phyloP scores from a whole-genome alignment of 2,329 filamentous ascomycete genomes.

The Cryphonectria radicalis region DNA sequence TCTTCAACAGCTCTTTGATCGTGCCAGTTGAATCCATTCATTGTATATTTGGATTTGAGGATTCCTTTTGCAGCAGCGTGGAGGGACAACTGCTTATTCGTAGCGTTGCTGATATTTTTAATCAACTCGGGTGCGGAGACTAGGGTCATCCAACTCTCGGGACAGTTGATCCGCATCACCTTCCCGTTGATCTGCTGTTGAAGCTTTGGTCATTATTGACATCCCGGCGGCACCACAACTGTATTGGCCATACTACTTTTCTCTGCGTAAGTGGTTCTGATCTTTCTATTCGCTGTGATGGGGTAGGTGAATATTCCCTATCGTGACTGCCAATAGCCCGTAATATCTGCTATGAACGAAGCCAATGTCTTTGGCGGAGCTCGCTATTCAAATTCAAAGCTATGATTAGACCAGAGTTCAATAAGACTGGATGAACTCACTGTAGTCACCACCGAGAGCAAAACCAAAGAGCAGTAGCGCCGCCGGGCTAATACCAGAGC shows the following conservation, averaged over 20 bases:
- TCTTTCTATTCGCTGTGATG: neutral
- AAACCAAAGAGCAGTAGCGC: neutral
- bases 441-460: neutral
- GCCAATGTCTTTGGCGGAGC: neutral
- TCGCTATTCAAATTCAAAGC: neutral
- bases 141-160: neutral
- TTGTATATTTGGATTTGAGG: slow-evolving; percentile 2
- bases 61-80: neutral
- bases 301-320: neutral
- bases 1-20: neutral
- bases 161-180: neutral
- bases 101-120: neutral
- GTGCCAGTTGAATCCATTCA: neutral
- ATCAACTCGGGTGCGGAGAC: neutral
- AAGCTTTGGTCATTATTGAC: neutral
- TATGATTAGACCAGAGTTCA: neutral
- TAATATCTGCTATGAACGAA: neutral
- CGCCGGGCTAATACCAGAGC: neutral
- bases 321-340: neutral
- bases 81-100: neutral
- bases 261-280: neutral
- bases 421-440: neutral
- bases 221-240: neutral
- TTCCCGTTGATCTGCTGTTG: neutral
- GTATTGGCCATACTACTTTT: neutral